A percentile compares a stretch with the other conserved stretches of the same genome.
These are phyloP conservation scores for Blastomyces parvus DNA, from an alignment of 2,329 filamentous ascomycete species.

Conservation along the genomic window DNA sequence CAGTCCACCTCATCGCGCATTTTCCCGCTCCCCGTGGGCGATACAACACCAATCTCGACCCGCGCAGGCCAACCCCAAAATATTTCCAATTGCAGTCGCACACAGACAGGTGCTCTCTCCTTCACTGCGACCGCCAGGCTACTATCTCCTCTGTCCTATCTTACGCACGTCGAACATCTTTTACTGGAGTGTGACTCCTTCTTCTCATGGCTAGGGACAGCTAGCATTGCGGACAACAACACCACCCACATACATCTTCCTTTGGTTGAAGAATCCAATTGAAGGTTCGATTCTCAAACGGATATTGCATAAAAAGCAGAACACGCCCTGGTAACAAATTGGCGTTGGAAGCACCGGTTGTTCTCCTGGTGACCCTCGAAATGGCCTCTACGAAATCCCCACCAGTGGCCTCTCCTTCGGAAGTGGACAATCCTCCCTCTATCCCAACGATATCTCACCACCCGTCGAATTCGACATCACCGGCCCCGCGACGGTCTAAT, in stretches of 20 bases:
- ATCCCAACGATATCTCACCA: slow-evolving; percentile 23
- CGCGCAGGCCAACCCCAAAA: neutral
- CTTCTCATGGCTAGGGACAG: slow-evolving; percentile 4
- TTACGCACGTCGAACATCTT: neutral
- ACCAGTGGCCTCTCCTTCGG: slow-evolving; percentile 23
- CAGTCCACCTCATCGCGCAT: neutral
- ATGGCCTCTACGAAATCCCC: slow-evolving; percentile 32
- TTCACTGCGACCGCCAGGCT: neutral
- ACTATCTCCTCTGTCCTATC: neutral
- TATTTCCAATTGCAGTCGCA: neutral
- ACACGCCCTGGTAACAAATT: neutral
- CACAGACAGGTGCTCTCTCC: neutral
- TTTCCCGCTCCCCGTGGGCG: neutral
- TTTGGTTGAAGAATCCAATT: neutral
- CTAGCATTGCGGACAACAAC: neutral
- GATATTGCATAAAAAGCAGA: neutral
- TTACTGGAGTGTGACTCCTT: neutral
- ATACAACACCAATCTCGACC: slow-evolving; percentile 2
- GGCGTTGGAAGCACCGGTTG: neutral
- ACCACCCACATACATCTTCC: neutral
- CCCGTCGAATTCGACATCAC: slow-evolving; percentile 44
- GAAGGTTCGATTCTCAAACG: neutral
- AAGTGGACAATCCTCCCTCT: slow-evolving; percentile 23
- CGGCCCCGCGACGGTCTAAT: slow-evolving; percentile 48
- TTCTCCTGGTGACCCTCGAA: neutral